Conservation (phyloP, 345 rosid genomes). For the Euphorbia tirucalli region DNA sequence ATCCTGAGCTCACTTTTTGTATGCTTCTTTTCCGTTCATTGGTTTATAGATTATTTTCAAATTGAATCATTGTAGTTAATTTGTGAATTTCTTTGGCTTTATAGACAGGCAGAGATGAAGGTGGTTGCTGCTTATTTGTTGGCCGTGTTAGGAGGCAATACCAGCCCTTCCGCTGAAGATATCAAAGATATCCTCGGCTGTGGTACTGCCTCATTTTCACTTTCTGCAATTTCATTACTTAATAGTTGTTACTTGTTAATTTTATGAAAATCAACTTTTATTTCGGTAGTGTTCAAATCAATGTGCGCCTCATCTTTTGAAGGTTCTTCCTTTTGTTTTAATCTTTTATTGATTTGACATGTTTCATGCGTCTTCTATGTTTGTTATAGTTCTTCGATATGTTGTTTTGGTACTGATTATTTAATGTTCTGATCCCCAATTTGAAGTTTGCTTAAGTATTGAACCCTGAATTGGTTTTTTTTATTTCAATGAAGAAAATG, state of each 20-base stretch:
- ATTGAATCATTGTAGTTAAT: background rate
- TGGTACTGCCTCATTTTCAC: constrained; percentile 24
- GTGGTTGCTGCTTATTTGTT: constrained; percentile 53
- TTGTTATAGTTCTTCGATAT: too few relatives aligned
- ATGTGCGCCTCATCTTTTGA: too few relatives aligned
- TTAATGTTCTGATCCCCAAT: too few relatives aligned
- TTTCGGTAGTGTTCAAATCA: too few relatives aligned
- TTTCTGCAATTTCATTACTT: background rate
- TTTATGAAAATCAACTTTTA: too few relatives aligned
- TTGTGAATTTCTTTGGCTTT: background rate
- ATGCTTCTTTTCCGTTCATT: background rate
- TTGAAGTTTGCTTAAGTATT: background rate
- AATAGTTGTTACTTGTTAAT: too few relatives aligned
- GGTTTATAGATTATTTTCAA: background rate
- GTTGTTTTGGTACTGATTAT: too few relatives aligned
- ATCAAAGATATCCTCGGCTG: constrained; percentile 43
- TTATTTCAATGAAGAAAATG: background rate
- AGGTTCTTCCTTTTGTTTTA: too few relatives aligned
- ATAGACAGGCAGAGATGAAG: constrained; percentile 34
- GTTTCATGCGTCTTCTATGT: too few relatives aligned
- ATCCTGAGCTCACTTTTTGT: too few relatives aligned
- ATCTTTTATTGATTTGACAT: too few relatives aligned
- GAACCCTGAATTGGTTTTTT: background rate
- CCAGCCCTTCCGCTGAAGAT: constrained; percentile 40
- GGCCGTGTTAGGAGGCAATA: constrained; percentile 58